Conservation (phyloP, 2,329 filamentous ascomycete species). For the Colletotrichum acutatum region DNA sequence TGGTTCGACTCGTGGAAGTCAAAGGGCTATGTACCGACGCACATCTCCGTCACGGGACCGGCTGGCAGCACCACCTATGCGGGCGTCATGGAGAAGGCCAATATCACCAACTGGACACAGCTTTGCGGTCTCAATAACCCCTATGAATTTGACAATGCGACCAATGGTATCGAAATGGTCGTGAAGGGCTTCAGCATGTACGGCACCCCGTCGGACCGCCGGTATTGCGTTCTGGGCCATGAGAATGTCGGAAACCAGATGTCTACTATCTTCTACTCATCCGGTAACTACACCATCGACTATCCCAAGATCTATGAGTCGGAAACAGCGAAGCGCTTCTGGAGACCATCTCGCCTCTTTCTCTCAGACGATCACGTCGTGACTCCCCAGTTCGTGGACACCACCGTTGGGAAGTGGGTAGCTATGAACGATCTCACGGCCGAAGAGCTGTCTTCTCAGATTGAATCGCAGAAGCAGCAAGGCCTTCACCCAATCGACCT, state of each 20-base stretch:
- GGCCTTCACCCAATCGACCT: slow-evolving; percentile 34
- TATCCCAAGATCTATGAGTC: slow-evolving; percentile 10
- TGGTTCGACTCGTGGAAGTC: slow-evolving; percentile 32
- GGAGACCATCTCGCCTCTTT: slow-evolving; percentile 31
- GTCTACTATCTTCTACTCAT: slow-evolving; percentile 23
- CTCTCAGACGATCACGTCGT: slow-evolving; percentile 30
- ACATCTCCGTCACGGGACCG: slow-evolving; percentile 31
- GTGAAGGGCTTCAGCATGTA: slow-evolving; percentile 33
- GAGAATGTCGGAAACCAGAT: slow-evolving; percentile 31
- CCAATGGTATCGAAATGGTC: neutral
- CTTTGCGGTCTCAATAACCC: slow-evolving; percentile 22
- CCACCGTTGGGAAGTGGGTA: slow-evolving; percentile 31
- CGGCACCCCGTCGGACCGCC: slow-evolving; percentile 19
- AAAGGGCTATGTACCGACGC: slow-evolving; percentile 32
- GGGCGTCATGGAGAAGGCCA: slow-evolving; percentile 35
- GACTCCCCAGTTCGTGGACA: slow-evolving; percentile 32
- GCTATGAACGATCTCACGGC: slow-evolving; percentile 17
- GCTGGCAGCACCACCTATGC: slow-evolving; percentile 26
- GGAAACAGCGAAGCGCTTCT: slow-evolving; percentile 33
- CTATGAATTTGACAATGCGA: slow-evolving; percentile 8
- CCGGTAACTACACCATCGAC: slow-evolving; percentile 6
- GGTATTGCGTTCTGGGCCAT: slow-evolving; percentile 29
- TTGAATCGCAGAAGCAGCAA: slow-evolving; percentile 15
- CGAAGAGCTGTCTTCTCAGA: slow-evolving; percentile 11
- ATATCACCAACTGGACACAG: slow-evolving; percentile 27